Conservation (phyloP, 1,284 basidiomycete species). For the Ceratobasidium papillatum region DNA sequence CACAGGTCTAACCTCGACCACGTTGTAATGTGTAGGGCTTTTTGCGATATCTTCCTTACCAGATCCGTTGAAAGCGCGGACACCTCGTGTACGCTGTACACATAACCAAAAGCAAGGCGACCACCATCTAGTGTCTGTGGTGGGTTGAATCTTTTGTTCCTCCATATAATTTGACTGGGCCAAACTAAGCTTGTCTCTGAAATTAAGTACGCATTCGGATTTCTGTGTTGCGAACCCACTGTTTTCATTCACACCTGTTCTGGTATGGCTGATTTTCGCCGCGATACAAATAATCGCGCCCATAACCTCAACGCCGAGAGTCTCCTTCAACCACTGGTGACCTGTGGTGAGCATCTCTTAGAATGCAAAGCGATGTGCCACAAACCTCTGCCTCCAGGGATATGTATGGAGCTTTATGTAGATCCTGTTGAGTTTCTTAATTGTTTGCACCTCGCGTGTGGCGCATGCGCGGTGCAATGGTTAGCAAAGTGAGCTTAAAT, state of each 20-base stretch:
- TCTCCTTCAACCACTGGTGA: conserved; percentile 30
- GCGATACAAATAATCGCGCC: neutral
- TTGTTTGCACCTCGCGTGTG: conserved; percentile 37
- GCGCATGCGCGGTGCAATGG: conserved; percentile 34
- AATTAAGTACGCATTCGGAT: too few species aligned
- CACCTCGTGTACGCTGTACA: conserved; percentile 9
- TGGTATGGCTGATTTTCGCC: conserved; percentile 27
- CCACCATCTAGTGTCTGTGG: neutral
- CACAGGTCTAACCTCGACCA: neutral
- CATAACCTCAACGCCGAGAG: neutral
- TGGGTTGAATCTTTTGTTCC: neutral
- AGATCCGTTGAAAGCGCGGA: neutral
- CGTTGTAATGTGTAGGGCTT: neutral
- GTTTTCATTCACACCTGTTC: neutral
- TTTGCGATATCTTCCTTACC: neutral
- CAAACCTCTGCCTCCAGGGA: conserved; percentile 1
- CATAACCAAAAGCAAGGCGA: neutral
- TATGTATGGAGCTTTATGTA: conserved; percentile 38
- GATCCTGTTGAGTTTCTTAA: conserved; percentile 34
- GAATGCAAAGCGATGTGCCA: neutral
- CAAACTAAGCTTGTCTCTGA: too few species aligned
- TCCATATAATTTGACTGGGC: neutral
- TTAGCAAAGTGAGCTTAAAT: conserved; percentile 5
- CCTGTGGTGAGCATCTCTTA: conserved; percentile 16
- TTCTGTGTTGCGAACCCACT: neutral